Evolutionary conservation across 371 early-diverging fungal species (phyloP).

Genomic region (Mortierella sp.): DNA sequence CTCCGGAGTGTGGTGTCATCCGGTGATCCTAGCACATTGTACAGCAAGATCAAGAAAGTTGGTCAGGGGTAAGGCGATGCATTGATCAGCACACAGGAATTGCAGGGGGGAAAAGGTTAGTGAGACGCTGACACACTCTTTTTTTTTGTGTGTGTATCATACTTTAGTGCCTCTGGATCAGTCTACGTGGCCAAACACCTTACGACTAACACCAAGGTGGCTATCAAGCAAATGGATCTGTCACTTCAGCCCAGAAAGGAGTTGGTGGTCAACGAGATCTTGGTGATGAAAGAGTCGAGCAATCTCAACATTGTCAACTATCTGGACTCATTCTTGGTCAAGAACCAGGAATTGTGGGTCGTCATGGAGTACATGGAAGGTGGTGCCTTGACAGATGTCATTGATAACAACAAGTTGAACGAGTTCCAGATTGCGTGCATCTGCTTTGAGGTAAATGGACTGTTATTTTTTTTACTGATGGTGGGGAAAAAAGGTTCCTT

Average conservation of each 20-base stretch:
- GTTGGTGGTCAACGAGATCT: constrained; percentile 94
- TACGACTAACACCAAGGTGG: constrained; percentile 80
- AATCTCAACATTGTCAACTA: constrained; percentile 97
- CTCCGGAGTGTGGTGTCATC: constrained; percentile 83
- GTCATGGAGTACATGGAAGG: constrained; percentile 99
- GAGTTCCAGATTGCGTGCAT: constrained; percentile 95
- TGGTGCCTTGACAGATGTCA: constrained; percentile 96
- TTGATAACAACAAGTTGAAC: constrained; percentile 91
- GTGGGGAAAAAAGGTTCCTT: too few species aligned
- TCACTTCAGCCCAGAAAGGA: constrained; percentile 93
- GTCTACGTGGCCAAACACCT: constrained; percentile 89
- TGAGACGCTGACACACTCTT: too few species aligned
- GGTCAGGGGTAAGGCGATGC: constrained; percentile 96
- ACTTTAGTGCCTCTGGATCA: constrained; percentile 92
- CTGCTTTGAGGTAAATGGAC: constrained; percentile 75
- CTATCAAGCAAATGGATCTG: constrained; percentile 98
- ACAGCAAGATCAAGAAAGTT: constrained; percentile 91
- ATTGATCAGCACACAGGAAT: too few species aligned
- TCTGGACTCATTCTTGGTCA: constrained; percentile 88
- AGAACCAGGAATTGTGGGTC: constrained; percentile 92
- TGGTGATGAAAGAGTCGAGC: constrained; percentile 94
- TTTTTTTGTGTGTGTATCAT: not conserved
- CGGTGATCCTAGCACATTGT: constrained; percentile 87
- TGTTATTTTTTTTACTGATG: not conserved
- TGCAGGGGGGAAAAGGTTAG: too few species aligned